phyloP scores from a whole-genome alignment of 495 filamentous ascomycete genomes.

The Parmelia sp. region DNA sequence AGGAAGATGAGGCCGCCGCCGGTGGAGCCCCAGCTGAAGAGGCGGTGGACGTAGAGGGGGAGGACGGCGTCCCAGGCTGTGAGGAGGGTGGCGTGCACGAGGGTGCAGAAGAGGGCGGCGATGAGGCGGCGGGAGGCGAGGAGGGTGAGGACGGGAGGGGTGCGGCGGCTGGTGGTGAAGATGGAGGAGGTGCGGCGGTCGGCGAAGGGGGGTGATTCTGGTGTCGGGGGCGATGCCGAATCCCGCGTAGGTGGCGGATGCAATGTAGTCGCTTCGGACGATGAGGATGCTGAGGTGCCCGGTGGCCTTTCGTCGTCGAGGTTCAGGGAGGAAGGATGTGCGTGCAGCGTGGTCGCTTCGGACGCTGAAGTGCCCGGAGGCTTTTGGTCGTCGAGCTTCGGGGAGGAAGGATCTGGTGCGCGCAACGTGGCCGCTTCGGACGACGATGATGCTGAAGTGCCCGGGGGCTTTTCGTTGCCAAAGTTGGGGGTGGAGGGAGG shows the following conservation, averaged over 20 bases:
- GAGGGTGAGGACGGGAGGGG: slow-evolving; percentile 38
- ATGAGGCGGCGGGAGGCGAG: slow-evolving; percentile 53
- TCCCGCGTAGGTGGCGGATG: too few species aligned
- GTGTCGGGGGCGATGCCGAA: too few species aligned
- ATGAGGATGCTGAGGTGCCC: not conserved
- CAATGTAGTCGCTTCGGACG: not conserved
- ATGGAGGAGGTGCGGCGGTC: not conserved
- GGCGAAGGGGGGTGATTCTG: too few species aligned
- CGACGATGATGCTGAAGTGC: too few species aligned
- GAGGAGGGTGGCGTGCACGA: slow-evolving; percentile 53
- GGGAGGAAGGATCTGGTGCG: too few species aligned
- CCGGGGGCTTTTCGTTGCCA: slow-evolving; percentile 1
- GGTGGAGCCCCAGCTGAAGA: slow-evolving; percentile 53
- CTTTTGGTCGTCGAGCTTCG: too few species aligned
- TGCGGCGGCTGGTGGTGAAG: not conserved
- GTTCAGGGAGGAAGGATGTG: too few species aligned
- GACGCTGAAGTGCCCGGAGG: too few species aligned
- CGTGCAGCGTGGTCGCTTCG: too few species aligned
- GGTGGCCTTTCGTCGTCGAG: too few species aligned
- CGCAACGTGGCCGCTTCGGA: too few species aligned
- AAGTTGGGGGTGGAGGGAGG: not conserved
- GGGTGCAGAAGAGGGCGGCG: slow-evolving; percentile 49
- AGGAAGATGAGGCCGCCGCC: slow-evolving; percentile 63
- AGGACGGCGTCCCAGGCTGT: slow-evolving; percentile 50
- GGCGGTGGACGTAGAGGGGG: slow-evolving; percentile 48